Evolutionary conservation across 2,329 filamentous ascomycete species (phyloP), one percentile per base, ranked within the genome.

Genomic region (Lachnellula occidentalis): DNA sequence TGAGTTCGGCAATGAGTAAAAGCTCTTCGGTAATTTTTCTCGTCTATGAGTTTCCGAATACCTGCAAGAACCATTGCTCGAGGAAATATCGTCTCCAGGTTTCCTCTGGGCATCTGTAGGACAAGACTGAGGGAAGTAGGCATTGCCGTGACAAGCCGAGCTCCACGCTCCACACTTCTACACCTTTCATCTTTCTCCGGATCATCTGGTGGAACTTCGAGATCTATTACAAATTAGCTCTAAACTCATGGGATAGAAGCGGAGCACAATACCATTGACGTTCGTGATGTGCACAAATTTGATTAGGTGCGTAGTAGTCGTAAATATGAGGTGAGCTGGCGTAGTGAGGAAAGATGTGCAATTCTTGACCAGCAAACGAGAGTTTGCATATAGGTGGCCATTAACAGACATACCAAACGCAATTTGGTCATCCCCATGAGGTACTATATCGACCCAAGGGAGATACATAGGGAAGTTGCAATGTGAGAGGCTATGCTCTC

Each of bases 21-120:
- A 0, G 94, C 94, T 50, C 82, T 83, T 48, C 80, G 82, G 67
- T 96, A 99, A 64, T 94, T 83, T 69, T 88, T 88, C 34, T 81
- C 76, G 51, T 91, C 87, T 50, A 99, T 89, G 50, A 88, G 83
- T 48, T 82, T 81, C 47, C 94, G 83, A 53, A 99, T 95, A 24
- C 91, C 92, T 2, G 91, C 90, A 48, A 99, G 77, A 0, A 99
- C 92, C 73, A 99, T 86, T 14, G 92, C 92, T 56, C 94, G 82
- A 15, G 94, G 94, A 67, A 86, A 97, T 48, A 97, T 92, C 0
- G 92, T 97, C 72, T 99, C 94, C 1, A 97, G 74, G 63, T 99
- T 99, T 19, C 94, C 94, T 65, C 94, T 81, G 1, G 94, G 94
- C 89, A 96, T 96, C 69, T 99, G 94, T 3, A 99, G 76, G 0